Evolutionary conservation across 176 grass and related monocot species (phyloP).

Genomic region (Saccharum spontaneum): DNA sequence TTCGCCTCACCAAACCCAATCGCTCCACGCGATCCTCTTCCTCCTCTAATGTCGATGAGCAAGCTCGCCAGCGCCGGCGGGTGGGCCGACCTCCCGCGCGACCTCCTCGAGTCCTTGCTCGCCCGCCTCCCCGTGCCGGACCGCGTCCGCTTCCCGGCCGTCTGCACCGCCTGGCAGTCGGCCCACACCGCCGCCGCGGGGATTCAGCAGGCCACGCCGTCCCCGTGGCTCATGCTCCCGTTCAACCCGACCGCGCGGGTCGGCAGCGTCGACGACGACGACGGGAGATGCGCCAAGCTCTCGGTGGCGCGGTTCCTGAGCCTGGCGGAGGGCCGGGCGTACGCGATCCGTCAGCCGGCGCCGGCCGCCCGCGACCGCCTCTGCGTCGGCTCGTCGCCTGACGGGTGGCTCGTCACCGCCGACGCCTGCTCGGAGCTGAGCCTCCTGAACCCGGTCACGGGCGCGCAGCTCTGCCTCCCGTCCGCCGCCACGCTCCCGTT

Average conservation of each 20-base stretch:
- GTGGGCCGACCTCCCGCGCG: slow-evolving; percentile 53
- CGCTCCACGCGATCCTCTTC: background rate
- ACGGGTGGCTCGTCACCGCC: slow-evolving; percentile 56
- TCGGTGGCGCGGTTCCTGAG: slow-evolving; percentile 40
- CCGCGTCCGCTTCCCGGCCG: slow-evolving; percentile 43
- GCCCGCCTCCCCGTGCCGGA: slow-evolving; percentile 41
- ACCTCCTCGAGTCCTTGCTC: slow-evolving; percentile 45
- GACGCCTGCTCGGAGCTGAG: slow-evolving; percentile 42
- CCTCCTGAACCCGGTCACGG: slow-evolving; percentile 49
- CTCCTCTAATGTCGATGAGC: background rate
- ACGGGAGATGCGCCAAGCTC: background rate
- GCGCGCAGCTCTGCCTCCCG: slow-evolving; percentile 41
- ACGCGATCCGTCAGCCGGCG: slow-evolving; percentile 34
- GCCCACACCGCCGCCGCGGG: background rate
- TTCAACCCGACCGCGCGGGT: slow-evolving; percentile 11
- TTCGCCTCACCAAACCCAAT: background rate
- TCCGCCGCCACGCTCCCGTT: slow-evolving; percentile 39
- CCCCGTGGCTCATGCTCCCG: slow-evolving; percentile 67
- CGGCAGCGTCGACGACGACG: rapidly evolving
- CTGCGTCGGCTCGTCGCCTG: slow-evolving; percentile 36
- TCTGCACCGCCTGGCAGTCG: slow-evolving; percentile 45
- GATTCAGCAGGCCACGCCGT: background rate
- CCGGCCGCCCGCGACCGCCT: slow-evolving; percentile 30
- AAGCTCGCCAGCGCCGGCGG: background rate
- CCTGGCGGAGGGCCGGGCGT: slow-evolving; percentile 42